These are phyloP conservation scores for Spergularia azorica DNA, from an alignment of 179 eudicot genomes.

Conservation along the genomic window DNA sequence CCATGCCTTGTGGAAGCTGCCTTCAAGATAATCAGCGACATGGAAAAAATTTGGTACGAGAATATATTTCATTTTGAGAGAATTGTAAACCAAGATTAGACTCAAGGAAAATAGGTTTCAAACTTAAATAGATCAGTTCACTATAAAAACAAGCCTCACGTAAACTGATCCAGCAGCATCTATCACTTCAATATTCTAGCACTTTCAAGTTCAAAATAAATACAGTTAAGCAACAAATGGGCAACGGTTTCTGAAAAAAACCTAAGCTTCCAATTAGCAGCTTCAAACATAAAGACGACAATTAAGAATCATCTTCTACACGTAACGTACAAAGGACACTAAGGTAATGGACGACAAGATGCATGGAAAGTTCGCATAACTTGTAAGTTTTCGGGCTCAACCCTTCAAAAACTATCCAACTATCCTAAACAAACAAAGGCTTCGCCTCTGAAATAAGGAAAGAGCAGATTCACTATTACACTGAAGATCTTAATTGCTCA, in stretches of 20 bases:
- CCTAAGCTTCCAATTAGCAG: neutral
- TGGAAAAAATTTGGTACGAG: neutral
- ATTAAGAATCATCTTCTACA: neutral
- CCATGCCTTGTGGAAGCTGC: neutral
- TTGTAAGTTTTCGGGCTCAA: neutral
- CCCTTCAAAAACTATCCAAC: neutral
- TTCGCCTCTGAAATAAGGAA: neutral
- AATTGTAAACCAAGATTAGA: neutral
- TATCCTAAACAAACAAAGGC: neutral
- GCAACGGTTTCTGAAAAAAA: neutral
- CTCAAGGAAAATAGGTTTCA: neutral
- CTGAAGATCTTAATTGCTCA: neutral
- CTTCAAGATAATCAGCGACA: neutral
- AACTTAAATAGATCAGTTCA: neutral
- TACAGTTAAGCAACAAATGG: neutral
- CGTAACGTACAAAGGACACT: neutral
- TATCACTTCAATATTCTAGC: neutral
- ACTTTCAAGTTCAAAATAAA: neutral
- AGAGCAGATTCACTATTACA: neutral
- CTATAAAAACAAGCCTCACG: neutral
- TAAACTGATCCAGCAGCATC: conserved; percentile 3
- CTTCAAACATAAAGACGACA: neutral
- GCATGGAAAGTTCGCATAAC: conserved; percentile 6
- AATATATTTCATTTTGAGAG: neutral
- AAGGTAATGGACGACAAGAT: neutral